Conservation (phyloP, 306 rosid species). For the Quercus alba region DNA sequence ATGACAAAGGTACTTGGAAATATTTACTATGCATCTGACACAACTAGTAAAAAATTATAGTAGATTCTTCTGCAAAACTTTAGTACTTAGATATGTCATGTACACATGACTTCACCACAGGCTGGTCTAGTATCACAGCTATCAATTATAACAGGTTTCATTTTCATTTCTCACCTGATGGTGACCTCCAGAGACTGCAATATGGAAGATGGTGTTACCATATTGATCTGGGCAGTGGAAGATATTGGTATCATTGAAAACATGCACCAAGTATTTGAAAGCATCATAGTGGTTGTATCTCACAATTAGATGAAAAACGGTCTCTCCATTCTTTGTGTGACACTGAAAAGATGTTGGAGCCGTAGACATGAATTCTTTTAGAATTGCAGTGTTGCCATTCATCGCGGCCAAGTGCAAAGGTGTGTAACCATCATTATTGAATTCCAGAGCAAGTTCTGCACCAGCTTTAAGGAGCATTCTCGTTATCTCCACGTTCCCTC, state of each 20-base stretch:
- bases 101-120: background rate
- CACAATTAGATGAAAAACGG: constrained; percentile 63
- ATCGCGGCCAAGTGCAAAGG: constrained; percentile 67
- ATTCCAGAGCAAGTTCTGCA: constrained; percentile 35
- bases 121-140: background rate
- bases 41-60: background rate
- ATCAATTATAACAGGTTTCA: background rate
- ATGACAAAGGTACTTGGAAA: no score
- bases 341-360: constrained; percentile 43
- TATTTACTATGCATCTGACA: no score
- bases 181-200: constrained; percentile 52
- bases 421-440: constrained; percentile 62
- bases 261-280: constrained; percentile 39
- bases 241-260: constrained; percentile 39
- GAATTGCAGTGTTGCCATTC: constrained; percentile 49
- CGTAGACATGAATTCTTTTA: constrained; percentile 37
- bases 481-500: constrained; percentile 48
- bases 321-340: constrained; percentile 59
- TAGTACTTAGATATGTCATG: background rate
- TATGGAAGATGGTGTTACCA: constrained; percentile 59
- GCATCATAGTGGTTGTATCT: constrained; percentile 54
- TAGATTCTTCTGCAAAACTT: background rate
- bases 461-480: constrained; percentile 48
- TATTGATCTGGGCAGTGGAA: constrained; percentile 47
- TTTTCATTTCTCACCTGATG: constrained; percentile 40